Evolutionary conservation across 2,329 filamentous ascomycete genomes (phyloP), one percentile per base, ranked within the genome.

Genomic region (Capronia epimyces): DNA sequence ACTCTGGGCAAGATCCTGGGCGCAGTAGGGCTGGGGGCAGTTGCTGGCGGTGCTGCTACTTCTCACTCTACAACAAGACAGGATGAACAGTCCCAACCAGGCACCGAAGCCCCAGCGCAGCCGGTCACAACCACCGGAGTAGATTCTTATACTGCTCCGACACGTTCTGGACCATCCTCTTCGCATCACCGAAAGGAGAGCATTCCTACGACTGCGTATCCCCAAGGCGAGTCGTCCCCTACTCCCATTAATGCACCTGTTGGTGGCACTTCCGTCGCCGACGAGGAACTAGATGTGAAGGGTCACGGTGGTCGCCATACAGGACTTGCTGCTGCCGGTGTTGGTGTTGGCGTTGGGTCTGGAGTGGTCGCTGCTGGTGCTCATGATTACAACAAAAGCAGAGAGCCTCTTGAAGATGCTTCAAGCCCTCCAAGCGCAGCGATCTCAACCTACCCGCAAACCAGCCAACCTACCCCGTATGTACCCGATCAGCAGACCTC

Each of bases 181-280:
- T 20, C 49, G 10, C 55, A 59, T 29, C 46, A 56, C 29, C 41
- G 53, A 13, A 54, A 58, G 36, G 55, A 61, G 27, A 57, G 55
- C 41, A 61, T 61, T 42, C 59, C 59, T 4, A 61, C 59, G 9
- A 61, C 55, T 12, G 59, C 59, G 10, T 61, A 61, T 44, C 59
- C 59, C 22, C 55, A 52, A 27, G 57, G 57, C 10, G 16, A 45
- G 20, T 43, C 46, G 16, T 59, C 57, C 42, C 57, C 58, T 31
- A 25, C 46, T 10, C 47, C 58, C 18, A 53, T 61, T 20, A 52
- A 50, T 43, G n/a, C 58, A 24, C 58, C 58, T 12, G 46, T 59
- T 21, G 59, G 59, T 41, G 57, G 57, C 21, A 58, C 57, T 7
- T 20, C 43, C n/a, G 50, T 25, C 8, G 29, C 39, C 8, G 12